Conservation (phyloP, 179 eudicot genomes). For the Heliamphora pulchella region DNA sequence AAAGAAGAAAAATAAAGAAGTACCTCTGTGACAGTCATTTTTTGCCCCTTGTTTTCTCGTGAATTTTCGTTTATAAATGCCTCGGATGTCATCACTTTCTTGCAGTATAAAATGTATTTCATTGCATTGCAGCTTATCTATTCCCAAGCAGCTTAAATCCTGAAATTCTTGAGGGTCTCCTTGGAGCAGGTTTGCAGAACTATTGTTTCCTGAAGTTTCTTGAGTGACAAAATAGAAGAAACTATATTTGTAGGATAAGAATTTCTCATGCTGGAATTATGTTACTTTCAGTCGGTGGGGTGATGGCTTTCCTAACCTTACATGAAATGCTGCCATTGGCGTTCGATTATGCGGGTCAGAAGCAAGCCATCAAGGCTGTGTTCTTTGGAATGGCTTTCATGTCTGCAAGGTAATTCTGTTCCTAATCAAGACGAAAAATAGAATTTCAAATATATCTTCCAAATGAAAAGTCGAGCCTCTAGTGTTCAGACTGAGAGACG, state of each 20-base stretch:
- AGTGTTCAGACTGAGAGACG: not conserved
- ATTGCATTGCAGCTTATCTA: constrained; percentile 58
- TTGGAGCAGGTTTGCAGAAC: constrained; percentile 60
- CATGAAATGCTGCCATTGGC: constrained; percentile 99
- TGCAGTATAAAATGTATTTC: not conserved
- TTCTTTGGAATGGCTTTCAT: constrained; percentile 94
- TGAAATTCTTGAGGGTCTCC: constrained; percentile 90
- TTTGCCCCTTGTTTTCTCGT: not conserved
- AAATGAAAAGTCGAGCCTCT: not conserved
- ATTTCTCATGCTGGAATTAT: not conserved
- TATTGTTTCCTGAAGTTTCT: constrained; percentile 10
- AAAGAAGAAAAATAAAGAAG: not conserved
- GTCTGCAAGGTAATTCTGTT: constrained; percentile 76
- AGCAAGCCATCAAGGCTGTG: constrained; percentile 94
- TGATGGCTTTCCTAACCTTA: constrained; percentile 95
- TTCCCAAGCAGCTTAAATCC: constrained; percentile 81
- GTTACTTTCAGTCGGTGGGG: constrained; percentile 72
- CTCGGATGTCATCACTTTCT: not conserved
- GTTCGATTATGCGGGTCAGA: constrained; percentile 92
- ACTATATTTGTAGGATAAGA: too few relatives aligned
- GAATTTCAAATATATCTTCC: not conserved
- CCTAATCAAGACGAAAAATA: not conserved
- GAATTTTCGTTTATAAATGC: not conserved
- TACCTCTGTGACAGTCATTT: not conserved
- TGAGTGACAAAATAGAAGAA: constrained; percentile 7